These are phyloP conservation scores for Penstemon eatonii DNA, from an alignment of 257 asterid genomes.

Conservation along the genomic window DNA sequence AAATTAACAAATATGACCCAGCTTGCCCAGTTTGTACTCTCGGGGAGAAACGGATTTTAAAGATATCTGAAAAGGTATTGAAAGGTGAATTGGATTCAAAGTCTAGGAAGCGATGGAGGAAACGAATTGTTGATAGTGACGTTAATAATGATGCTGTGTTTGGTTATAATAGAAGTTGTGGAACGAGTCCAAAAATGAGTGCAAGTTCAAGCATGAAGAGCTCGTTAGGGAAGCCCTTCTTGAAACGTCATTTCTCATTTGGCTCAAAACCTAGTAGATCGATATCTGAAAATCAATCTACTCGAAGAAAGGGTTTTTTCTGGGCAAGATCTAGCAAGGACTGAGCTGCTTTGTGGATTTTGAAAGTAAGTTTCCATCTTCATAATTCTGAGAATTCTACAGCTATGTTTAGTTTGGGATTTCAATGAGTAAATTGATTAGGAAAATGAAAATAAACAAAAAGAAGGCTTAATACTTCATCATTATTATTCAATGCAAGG, in stretches of 20 bases:
- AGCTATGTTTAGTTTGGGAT: constrained; percentile 7
- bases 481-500: too few species aligned
- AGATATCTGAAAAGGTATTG: constrained; percentile 81
- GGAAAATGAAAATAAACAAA: too few species aligned
- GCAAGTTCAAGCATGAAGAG: constrained; percentile 50
- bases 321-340: constrained; percentile 67
- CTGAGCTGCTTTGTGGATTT: constrained; percentile 34
- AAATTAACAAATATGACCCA: constrained; percentile 77
- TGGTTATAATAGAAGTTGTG: constrained; percentile 53
- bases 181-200: constrained; percentile 53
- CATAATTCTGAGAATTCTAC: background rate
- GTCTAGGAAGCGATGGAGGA: constrained; percentile 60
- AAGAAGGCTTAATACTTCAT: too few species aligned
- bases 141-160: constrained; percentile 43
- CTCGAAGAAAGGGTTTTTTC: constrained; percentile 53
- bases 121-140: constrained; percentile 64
- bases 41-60: constrained; percentile 76
- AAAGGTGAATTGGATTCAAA: constrained; percentile 74
- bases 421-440: background rate
- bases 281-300: constrained; percentile 41
- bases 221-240: constrained; percentile 47
- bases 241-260: constrained; percentile 57
- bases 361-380: constrained; percentile 31
- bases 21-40: constrained; percentile 87
- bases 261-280: constrained; percentile 43